These are phyloP conservation scores for Centaurea solstitialis DNA, from an alignment of 129 eudicot genomes.

Conservation along the genomic window DNA sequence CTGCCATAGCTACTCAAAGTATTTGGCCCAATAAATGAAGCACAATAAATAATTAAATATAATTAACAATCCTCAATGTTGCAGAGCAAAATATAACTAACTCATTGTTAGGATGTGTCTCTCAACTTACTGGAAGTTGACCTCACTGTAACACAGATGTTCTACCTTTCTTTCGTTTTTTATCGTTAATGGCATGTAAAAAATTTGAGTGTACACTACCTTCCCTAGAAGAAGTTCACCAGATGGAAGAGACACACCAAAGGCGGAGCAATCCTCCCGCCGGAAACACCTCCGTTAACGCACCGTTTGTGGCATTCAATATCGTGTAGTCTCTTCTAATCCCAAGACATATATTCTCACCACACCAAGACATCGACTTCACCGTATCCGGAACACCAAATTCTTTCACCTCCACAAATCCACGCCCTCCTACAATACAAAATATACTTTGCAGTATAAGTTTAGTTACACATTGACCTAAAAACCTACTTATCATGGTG, in stretches of 20 bases:
- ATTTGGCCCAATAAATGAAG: neutral
- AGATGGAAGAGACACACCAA: slow-evolving; percentile 88
- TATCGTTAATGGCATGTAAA: neutral
- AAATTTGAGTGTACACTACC: slow-evolving; percentile 43
- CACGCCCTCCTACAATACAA: slow-evolving; percentile 72
- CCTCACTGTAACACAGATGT: neutral
- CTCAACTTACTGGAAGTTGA: neutral
- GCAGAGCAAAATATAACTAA: neutral
- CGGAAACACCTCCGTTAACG: slow-evolving; percentile 86
- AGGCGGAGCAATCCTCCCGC: slow-evolving; percentile 95
- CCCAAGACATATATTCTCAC: slow-evolving; percentile 95
- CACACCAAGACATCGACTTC: slow-evolving; percentile 99
- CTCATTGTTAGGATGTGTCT: neutral
- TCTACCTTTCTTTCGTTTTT: slow-evolving; percentile 1
- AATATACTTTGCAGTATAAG: neutral
- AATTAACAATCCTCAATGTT: neutral
- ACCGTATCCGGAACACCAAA: slow-evolving; percentile 89
- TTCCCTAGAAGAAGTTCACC: slow-evolving; percentile 97
- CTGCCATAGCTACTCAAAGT: slow-evolving; percentile 13
- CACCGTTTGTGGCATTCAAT: slow-evolving; percentile 79
- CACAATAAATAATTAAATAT: neutral
- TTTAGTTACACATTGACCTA: neutral
- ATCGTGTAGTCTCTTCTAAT: slow-evolving; percentile 82
- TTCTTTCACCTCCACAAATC: slow-evolving; percentile 97
- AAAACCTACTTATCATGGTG: neutral